Percentiles rank a stretch among this genome's conserved stretches.
phyloP scores from a whole-genome alignment of 352 stramenopile species.

The Pythium coloratum region DNA sequence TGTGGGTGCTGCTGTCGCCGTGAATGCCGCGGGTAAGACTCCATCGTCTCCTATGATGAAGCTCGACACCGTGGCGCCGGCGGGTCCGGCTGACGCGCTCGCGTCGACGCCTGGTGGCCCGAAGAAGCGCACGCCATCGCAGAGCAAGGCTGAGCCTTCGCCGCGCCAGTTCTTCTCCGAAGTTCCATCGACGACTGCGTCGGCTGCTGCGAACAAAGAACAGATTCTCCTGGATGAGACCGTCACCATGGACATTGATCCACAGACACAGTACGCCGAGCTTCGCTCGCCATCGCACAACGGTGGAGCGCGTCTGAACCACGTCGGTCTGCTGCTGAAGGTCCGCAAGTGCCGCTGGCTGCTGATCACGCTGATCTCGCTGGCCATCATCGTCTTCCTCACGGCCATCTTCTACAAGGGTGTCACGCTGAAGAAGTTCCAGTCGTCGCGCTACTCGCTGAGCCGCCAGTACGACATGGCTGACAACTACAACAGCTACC shows the following conservation, averaged over 20 bases:
- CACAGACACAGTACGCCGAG: constrained; percentile 9
- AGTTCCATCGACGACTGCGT: not conserved
- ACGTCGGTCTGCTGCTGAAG: constrained; percentile 16
- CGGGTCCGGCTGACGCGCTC: not conserved
- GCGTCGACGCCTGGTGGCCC: not conserved
- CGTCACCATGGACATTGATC: constrained; percentile 8
- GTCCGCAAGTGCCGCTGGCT: constrained; percentile 17
- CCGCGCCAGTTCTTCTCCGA: constrained; percentile 8
- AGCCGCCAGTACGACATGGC: constrained; percentile 21
- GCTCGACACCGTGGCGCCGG: constrained; percentile 12
- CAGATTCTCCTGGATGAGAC: not conserved
- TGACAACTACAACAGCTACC: constrained; percentile 30
- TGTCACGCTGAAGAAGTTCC: constrained; percentile 20
- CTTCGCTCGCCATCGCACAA: constrained; percentile 16
- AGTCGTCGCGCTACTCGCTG: constrained; percentile 9
- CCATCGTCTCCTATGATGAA: constrained; percentile 11
- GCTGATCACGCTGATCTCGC: constrained; percentile 15
- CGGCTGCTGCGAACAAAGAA: constrained; percentile 2
- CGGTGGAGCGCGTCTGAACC: constrained; percentile 6
- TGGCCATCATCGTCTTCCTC: constrained; percentile 19
- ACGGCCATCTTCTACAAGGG: constrained; percentile 25
- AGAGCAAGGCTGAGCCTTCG: constrained; percentile 18
- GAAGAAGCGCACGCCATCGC: constrained; percentile 19
- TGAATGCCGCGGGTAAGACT: not conserved
- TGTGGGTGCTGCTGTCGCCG: not conserved